Evolutionary conservation across 768 basidiomycete species (phyloP).

Genomic region (Holtermannia corniformis): DNA sequence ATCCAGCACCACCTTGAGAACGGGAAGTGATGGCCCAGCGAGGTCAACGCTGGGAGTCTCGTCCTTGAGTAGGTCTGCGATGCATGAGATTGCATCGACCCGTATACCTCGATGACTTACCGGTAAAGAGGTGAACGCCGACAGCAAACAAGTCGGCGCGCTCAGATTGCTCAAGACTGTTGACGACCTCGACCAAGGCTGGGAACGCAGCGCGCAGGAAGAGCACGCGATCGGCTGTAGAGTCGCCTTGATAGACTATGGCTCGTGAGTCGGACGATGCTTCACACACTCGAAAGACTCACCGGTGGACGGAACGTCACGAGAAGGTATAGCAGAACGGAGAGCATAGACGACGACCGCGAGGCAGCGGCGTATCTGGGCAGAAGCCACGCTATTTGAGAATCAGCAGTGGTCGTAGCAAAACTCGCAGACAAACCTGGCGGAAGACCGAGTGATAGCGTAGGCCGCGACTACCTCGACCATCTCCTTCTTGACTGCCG

Average conservation of each 20-base stretch:
- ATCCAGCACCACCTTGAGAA: constrained; percentile 65
- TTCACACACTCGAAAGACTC: neutral
- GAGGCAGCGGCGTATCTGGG: constrained; percentile 27
- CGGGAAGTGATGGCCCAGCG: constrained; percentile 67
- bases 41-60: constrained; percentile 71
- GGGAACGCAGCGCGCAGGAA: constrained; percentile 58
- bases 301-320: constrained; percentile 11
- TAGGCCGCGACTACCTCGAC: constrained; percentile 59
- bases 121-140: constrained; percentile 66
- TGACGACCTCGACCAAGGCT: constrained; percentile 54
- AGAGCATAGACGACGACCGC: constrained; percentile 69
- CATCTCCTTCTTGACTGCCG: constrained; percentile 60
- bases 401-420: too few species aligned
- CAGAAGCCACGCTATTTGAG: too few species aligned
- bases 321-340: constrained; percentile 57
- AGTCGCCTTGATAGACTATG: constrained; percentile 44
- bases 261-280: neutral
- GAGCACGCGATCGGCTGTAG: constrained; percentile 51
- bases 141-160: constrained; percentile 71
- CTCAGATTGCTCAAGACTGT: constrained; percentile 50
- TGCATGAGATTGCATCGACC: neutral
- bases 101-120: constrained; percentile 49
- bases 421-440: neutral
- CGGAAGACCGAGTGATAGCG: constrained; percentile 38
- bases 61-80: constrained; percentile 68